Conservation (phyloP, 2,329 filamentous ascomycete species). For the Aspergillus intermedius region DNA sequence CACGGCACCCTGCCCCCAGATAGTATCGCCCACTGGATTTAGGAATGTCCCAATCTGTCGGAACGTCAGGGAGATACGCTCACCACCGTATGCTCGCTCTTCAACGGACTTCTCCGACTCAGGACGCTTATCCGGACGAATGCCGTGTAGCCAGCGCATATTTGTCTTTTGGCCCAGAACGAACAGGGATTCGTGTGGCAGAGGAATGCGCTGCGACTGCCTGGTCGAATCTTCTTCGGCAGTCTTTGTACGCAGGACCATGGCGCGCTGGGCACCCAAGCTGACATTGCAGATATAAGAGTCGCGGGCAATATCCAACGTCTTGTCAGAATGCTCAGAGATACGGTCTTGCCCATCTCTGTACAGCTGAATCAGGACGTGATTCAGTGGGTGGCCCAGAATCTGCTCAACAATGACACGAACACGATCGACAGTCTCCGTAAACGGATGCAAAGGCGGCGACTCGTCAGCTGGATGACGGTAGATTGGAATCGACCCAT, state of each 20-base stretch:
- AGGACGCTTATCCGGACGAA: conserved; percentile 75
- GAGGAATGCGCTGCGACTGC: conserved; percentile 58
- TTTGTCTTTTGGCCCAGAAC: conserved; percentile 77
- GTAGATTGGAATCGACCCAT: conserved; percentile 78
- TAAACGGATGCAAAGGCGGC: conserved; percentile 69
- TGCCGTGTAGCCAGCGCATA: conserved; percentile 82
- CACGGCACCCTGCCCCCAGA: conserved; percentile 89
- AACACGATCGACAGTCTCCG: conserved; percentile 63
- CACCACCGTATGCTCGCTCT: conserved; percentile 67
- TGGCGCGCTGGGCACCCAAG: conserved; percentile 82
- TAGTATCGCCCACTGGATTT: conserved; percentile 54
- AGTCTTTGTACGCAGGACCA: conserved; percentile 72
- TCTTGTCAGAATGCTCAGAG: conserved; percentile 95
- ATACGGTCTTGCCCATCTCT: conserved; percentile 86
- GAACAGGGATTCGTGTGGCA: conserved; percentile 87
- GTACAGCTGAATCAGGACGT: conserved; percentile 88
- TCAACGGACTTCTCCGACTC: conserved; percentile 58
- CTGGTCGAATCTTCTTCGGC: conserved; percentile 36
- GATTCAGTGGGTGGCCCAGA: conserved; percentile 77
- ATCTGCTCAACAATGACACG: conserved; percentile 61
- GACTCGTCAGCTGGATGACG: conserved; percentile 88
- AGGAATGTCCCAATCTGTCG: conserved; percentile 82
- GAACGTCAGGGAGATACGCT: conserved; percentile 88
- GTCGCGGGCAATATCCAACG: conserved; percentile 73
- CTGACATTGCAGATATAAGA: conserved; percentile 90